Evolutionary conservation across 768 basidiomycete genomes (phyloP), one percentile per base, ranked within the genome.

Genomic region (Amanita pseudoporphyria): DNA sequence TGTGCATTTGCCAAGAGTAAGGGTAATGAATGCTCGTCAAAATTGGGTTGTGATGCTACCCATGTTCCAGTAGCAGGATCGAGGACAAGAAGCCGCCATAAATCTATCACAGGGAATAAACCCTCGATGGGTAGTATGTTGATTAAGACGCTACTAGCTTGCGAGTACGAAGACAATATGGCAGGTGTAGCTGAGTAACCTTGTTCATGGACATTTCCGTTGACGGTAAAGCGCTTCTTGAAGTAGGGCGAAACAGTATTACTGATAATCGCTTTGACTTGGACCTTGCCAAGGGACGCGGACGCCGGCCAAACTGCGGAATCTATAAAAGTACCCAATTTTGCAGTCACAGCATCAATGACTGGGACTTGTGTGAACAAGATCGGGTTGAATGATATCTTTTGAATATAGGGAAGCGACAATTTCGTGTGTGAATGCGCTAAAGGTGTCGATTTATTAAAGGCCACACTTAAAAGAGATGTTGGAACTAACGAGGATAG

Each of bases 21-120:
- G 6, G 58, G 56, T 10, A 84, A 62, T 0, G 76, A 74, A 24
- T 45, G 19, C 13, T 22, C 18, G 36, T 77, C 71, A 4, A 64
- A 59, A 6, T 65, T 49, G 0, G 62, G 54, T 1, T 61, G 59
- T 2, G 69, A 53, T 5, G 74, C 65, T 32, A 62, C 66, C 81
- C 78, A 86, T 0, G 64, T 60, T 0, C 76, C 72, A 14, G 81
- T 75, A 1, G 71, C 60, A 0, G 74, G 68, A 61, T 89, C 82
- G 18, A 93, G 74, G 14, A 88, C 61, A 0, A 82, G 84, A 9
- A 93, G 71, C 1, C 90, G 73, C 84, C 89, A 87, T 55, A 93
- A 70, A 59, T 95, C 92, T 9, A 82, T 74, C 4, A 93, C 60
- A 0, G 92, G 91, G 68, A 94, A 95, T 26, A 90, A 70, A 33